Evolutionary conservation across 2,329 filamentous ascomycete species (phyloP), one percentile per base, ranked within the genome.

Genomic region (Elsinoe batatas): DNA sequence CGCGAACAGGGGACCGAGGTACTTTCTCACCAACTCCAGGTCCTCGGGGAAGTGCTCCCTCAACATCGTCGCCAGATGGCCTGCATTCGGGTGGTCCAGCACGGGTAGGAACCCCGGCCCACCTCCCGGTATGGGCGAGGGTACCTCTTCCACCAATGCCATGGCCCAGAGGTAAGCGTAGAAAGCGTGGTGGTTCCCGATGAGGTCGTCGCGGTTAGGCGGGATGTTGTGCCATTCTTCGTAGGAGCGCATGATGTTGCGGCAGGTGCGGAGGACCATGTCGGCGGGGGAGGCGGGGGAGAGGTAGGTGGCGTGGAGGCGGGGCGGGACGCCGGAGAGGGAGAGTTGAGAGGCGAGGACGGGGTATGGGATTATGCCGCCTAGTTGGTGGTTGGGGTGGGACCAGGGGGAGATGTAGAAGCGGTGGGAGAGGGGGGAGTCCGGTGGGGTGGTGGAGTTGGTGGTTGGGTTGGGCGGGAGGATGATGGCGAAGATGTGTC

Each of bases 401-500:
- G 81, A 79, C 68, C 87, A 95, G 0, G 91, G 90, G 64, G 95
- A 88, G 61, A 96, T 76, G 66, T 88, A 94, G 11, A 60, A 43
- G 20, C 49, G 38, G 42, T 54, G 56, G 38, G 66, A 62, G 80
- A 95, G 91, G 46, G 76, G 74, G 65, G 20, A 40, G 57, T 54
- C 58, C 64, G 50, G 44, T 26, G 61, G 58, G 12, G 32, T 83
- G 81, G 62, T 79, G n/a, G 54, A 40, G 35, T 13, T 68, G 2
- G 81, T 81, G 0, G 72, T 66, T 0, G 79, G 76, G 4, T 86
- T 79, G 51, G 80, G 76, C 17, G 42, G 26, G 2, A 18, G 22
- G 11, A 97, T 81, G 53, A 94, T 82, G 15, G 83, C 87, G 65
- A 95, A 85, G 12, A 95, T 88, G 66, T 96, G 90, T 60, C 82